Percentiles rank a stretch among this genome's conserved stretches.
phyloP scores from a whole-genome alignment of 805 yeast species.

The Kurtzmaniella cleridarum region DNA sequence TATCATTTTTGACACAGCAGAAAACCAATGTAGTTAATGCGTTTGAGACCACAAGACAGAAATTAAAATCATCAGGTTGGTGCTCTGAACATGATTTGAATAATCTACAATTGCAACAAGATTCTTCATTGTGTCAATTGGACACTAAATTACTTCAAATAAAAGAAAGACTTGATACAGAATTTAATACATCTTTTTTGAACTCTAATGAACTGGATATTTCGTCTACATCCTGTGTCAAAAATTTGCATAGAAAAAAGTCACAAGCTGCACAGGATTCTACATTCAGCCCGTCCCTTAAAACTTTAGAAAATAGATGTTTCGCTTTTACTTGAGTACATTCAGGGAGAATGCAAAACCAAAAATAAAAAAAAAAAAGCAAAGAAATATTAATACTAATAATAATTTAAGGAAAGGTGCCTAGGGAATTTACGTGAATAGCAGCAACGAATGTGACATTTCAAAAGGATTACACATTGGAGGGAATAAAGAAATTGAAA shows the following conservation, averaged over 20 bases:
- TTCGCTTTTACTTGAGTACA: conserved; percentile 17
- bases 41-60: conserved; percentile 25
- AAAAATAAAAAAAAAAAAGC: too few species aligned
- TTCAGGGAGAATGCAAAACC: background rate
- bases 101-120: conserved; percentile 34
- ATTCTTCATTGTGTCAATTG: conserved; percentile 30
- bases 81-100: conserved; percentile 37
- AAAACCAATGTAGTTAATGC: conserved; percentile 29
- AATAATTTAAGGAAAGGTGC: too few species aligned
- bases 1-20: conserved; percentile 26
- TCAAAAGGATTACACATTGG: too few species aligned
- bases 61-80: conserved; percentile 36
- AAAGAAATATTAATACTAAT: too few species aligned
- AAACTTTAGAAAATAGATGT: conserved; percentile 28
- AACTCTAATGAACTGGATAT: conserved; percentile 4
- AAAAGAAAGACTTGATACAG: conserved; percentile 29
- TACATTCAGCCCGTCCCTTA: conserved; percentile 10
- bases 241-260: background rate
- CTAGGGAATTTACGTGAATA: too few species aligned
- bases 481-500: too few species aligned
- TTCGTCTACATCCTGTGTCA: background rate
- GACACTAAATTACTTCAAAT: conserved; percentile 33
- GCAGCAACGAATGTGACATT: too few species aligned
- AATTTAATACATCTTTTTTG: conserved; percentile 20
- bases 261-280: background rate